These are phyloP conservation scores for Theileria equi DNA, from an alignment of 169 alveolate genomes.

Conservation along the genomic window DNA sequence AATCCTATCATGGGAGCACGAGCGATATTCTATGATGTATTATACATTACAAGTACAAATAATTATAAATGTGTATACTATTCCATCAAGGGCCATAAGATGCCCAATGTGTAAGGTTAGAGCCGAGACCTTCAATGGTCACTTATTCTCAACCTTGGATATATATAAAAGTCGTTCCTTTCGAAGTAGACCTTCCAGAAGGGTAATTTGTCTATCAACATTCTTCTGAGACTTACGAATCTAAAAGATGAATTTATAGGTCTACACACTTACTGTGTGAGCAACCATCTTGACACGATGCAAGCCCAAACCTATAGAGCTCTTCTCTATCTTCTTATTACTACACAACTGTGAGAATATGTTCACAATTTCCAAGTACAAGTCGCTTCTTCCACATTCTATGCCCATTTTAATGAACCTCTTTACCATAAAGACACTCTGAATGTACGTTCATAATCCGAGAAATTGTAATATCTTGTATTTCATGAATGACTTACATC, in stretches of 20 bases:
- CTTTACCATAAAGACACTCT: background rate
- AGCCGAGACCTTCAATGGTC: too few species aligned
- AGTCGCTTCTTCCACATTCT: background rate
- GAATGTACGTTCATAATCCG: too few species aligned
- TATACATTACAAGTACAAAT: too few species aligned
- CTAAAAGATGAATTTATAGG: background rate
- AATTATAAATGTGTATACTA: too few species aligned
- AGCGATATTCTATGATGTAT: too few species aligned
- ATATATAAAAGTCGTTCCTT: too few species aligned
- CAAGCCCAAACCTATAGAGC: background rate
- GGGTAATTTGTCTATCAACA: too few species aligned
- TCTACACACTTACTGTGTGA: background rate
- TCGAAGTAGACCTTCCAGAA: too few species aligned
- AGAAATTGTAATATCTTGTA: background rate
- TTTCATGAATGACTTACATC: background rate
- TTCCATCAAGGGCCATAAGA: too few species aligned
- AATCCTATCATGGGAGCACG: slow-evolving; percentile 6
- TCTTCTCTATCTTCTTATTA: background rate
- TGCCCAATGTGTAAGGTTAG: too few species aligned
- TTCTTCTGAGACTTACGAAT: background rate
- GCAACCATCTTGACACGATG: background rate
- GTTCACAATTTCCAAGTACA: background rate
- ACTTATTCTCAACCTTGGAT: too few species aligned
- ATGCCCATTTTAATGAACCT: background rate
- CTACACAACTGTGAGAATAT: background rate